Conservation (phyloP, 768 basidiomycete genomes). For the Suillus placidus region DNA sequence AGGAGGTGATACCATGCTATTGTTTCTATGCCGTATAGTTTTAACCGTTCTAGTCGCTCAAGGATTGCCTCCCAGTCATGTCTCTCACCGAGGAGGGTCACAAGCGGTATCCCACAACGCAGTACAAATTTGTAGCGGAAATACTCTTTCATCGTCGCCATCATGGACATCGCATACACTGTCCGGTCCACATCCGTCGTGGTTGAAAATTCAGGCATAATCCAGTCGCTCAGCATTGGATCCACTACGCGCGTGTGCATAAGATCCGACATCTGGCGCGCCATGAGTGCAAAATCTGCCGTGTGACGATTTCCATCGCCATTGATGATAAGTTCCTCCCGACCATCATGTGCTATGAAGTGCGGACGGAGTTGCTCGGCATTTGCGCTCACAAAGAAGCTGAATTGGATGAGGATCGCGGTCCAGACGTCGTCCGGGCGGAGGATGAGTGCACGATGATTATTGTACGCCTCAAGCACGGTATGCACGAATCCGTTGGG, state of each 20-base stretch:
- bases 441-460: conserved; percentile 39
- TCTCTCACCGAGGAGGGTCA: conserved; percentile 27
- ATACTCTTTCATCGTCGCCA: conserved; percentile 31
- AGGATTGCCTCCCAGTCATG: conserved; percentile 28
- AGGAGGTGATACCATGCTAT: conserved; percentile 30
- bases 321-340: conserved; percentile 29
- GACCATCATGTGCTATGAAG: conserved; percentile 40
- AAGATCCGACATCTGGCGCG: conserved; percentile 26
- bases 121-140: conserved; percentile 18
- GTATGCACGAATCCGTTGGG: conserved; percentile 38
- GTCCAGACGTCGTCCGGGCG: conserved; percentile 50
- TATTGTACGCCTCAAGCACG: conserved; percentile 37
- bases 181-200: conserved; percentile 30
- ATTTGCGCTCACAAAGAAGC: conserved; percentile 34
- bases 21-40: conserved; percentile 18
- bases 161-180: conserved; percentile 30
- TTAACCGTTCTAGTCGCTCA: conserved; percentile 23
- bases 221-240: conserved; percentile 28
- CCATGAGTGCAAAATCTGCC: conserved; percentile 34
- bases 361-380: conserved; percentile 35
- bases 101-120: conserved; percentile 18
- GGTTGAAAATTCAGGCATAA: conserved; percentile 34
- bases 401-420: conserved; percentile 43
- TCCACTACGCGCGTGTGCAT: conserved; percentile 30
- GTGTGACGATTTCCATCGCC: conserved; percentile 10